These are phyloP conservation scores for Termitomyces sp. DNA, from an alignment of 768 basidiomycete genomes.

Conservation along the genomic window DNA sequence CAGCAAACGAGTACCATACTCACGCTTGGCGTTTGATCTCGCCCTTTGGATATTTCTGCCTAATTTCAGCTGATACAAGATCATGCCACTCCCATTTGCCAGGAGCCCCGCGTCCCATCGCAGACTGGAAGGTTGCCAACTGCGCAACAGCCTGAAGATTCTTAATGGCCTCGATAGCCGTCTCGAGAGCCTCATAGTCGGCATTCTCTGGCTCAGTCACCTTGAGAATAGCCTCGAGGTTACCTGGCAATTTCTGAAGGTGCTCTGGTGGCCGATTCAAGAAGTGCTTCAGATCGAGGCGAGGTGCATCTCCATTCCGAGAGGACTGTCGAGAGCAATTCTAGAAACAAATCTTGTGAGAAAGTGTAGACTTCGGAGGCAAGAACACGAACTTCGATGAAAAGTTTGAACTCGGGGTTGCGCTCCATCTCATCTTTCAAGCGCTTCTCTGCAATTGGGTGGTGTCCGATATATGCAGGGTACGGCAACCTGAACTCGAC, in stretches of 20 bases:
- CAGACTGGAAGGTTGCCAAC: constrained; percentile 85
- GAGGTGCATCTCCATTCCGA: constrained; percentile 37
- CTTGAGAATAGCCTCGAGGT: constrained; percentile 82
- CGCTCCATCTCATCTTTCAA: constrained; percentile 83
- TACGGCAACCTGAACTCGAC: constrained; percentile 87
- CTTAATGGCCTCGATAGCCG: constrained; percentile 83
- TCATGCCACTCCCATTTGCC: constrained; percentile 92
- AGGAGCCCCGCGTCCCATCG: constrained; percentile 79
- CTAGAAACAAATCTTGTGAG: constrained; percentile 23
- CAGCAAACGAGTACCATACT: constrained; percentile 26
- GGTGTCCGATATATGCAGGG: constrained; percentile 80
- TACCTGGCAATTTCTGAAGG: constrained; percentile 79
- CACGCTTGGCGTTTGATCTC: constrained; percentile 86
- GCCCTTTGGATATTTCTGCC: constrained; percentile 61
- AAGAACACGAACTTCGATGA: constrained; percentile 69
- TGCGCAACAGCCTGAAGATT: constrained; percentile 80
- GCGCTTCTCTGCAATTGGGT: constrained; percentile 82
- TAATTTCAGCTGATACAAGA: constrained; percentile 67
- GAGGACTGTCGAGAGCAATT: constrained; percentile 41
- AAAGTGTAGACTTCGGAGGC: neutral
- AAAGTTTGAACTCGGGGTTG: constrained; percentile 79
- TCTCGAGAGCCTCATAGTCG: constrained; percentile 78
- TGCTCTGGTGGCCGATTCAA: constrained; percentile 80
- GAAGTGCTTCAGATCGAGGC: constrained; percentile 73
- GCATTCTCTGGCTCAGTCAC: constrained; percentile 81